Evolutionary conservation across 345 rosid species (phyloP), one percentile per base, ranked within the genome.

Genomic region (Eucalyptus shirleyi): DNA sequence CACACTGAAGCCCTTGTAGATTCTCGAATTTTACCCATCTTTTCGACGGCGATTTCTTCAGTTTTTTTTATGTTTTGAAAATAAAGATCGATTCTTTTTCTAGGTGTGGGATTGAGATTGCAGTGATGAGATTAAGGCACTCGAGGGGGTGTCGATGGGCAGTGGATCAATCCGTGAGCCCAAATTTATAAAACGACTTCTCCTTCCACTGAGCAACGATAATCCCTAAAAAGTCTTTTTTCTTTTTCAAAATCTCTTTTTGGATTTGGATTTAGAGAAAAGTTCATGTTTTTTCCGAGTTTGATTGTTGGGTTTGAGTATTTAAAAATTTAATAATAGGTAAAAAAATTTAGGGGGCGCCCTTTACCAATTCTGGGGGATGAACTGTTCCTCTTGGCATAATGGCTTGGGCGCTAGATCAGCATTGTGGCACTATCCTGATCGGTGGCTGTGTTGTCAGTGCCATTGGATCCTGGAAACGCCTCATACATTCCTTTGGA

Each of bases 351-450:
- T 19, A 0, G 6, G 7, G 24, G 50, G 98, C 99, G 94, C 93
- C 98, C 95, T 93, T 96, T 97, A 96, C 99, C 99, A 97, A 96
- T 97, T 96, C 98, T 94, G 94, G 90, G 80, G 98, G 98, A 96
- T 92, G 2, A 45, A 30, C 50, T 1, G 94, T 96, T 95, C 97
- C 98, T 95, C 94, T 88, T 82, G 99, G 96, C 86, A 88, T 97
- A 97, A 97, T 97, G 99, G 99, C 99, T 90, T 67, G 95, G 99
- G 92, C 95, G 99, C 99, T 2, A 97, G 30, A 4, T 88, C 0
- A 88, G 9, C 6, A 18, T 11, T 93, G 97, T 94, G 97, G 98
- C 91, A 69, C 18, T 93, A 97, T 97, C 99, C 99, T 95, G 97
- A 95, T 95, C 92, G 86, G 23, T 60, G 92, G 92, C 89, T 86